Evolutionary conservation across 2,329 filamentous ascomycete genomes (phyloP), one percentile per base, ranked within the genome.

Genomic region (Penicillium occitanis): DNA sequence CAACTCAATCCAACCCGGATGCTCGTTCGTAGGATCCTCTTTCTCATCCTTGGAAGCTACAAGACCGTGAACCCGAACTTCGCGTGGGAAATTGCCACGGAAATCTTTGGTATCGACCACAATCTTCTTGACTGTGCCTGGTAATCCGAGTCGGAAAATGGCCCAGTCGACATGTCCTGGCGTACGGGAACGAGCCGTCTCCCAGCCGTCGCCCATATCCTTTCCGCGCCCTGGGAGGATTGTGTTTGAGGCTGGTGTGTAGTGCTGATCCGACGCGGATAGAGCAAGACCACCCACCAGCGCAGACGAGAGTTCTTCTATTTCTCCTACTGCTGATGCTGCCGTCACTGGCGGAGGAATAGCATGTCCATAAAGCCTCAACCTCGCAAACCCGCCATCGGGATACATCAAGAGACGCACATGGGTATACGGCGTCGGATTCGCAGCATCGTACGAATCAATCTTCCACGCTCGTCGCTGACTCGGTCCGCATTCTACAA

Each of bases 181-280:
- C 1, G 69, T 71, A 19, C 79, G 74, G 44, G 76, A 79, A 25
- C 79, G 73, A 10, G 77, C 75, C 4, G 79, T 81, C 68, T 81
- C 79, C 79, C 79, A 81, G 0, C 79, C 79, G 68, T 81, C 79
- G 11, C 79, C 78, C 79, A 81, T 81, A 63, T 81, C 75, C 70
- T 77, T 76, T 8, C 79, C 79, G 8, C 79, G 73, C n/a, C 79
- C 79, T 13, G 79, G 79, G 2, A 81, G 72, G 11, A 81, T 67
- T 19, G 79, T 69, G 65, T 81, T 81, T 8, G 76, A 75, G 40
- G 74, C 75, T 1, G 77, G 77, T 0, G 79, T 80, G 69, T 73
- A 81, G 66, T 81, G 79, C 68, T 81, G 76, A 65, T 81, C 74
- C 5, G 78, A 80, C 3, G 78, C 78, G 1, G 70, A 70, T 8